These are phyloP conservation scores for Cladophialophora immunda DNA, from an alignment of 2,329 filamentous ascomycete species.

Conservation along the genomic window DNA sequence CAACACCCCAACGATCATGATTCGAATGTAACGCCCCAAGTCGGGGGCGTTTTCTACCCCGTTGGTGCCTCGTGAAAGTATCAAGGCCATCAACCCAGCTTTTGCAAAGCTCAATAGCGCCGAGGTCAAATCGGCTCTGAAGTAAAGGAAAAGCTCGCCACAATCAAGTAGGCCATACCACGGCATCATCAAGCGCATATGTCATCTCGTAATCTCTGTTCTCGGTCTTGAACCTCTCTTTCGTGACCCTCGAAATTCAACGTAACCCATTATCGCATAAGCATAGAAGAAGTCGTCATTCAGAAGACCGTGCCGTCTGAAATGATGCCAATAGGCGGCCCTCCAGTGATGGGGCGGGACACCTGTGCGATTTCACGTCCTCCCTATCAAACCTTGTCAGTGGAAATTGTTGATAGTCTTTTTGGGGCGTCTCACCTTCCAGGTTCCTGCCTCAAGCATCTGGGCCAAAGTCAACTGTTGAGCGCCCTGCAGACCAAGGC, in stretches of 20 bases:
- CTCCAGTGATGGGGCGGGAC: conserved; percentile 92
- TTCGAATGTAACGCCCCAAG: not conserved
- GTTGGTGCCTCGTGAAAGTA: not conserved
- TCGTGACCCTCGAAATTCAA: conserved; percentile 4
- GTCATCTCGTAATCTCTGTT: conserved; percentile 28
- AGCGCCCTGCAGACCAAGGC: conserved; percentile 72
- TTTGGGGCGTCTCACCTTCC: conserved; percentile 75
- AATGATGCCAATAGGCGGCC: conserved; percentile 93
- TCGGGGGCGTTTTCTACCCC: not conserved
- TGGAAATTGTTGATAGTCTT: conserved; percentile 9
- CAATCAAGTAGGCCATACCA: conserved; percentile 10
- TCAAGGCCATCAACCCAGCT: not conserved
- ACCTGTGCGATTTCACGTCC: conserved; percentile 96
- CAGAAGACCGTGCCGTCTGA: conserved; percentile 97
- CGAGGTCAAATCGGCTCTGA: not conserved
- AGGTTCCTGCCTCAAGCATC: conserved; percentile 93
- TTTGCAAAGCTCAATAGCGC: not conserved
- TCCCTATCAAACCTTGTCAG: conserved; percentile 65
- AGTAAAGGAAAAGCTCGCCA: not conserved
- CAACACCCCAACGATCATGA: not conserved
- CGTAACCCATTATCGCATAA: conserved; percentile 13
- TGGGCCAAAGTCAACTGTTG: conserved; percentile 81
- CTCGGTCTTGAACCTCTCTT: conserved; percentile 6
- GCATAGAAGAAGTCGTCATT: conserved; percentile 27
- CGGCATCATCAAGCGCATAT: conserved; percentile 7